Percentiles rank a stretch among this genome's conserved stretches.
Conservation (phyloP, 2,329 filamentous ascomycete species). For the Beauveria pseudobassiana region DNA sequence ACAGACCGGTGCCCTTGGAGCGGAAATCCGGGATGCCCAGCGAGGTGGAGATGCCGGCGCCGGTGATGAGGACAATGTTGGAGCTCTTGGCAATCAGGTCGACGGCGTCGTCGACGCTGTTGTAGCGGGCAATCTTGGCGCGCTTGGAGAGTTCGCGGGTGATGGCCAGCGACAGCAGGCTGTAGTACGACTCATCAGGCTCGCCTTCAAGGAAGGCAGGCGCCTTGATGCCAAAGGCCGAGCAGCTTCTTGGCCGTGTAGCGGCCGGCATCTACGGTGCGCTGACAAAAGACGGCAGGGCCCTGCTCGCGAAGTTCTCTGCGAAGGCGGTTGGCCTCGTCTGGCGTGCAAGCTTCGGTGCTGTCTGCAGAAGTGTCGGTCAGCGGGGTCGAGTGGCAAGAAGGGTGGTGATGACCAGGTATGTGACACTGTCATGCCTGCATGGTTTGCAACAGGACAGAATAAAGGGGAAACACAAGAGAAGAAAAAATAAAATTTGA, state of each 20-base stretch:
- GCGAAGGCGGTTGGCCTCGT: slow-evolving; percentile 62
- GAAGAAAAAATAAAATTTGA: neutral
- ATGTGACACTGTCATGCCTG: slow-evolving; percentile 7
- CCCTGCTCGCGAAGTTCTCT: slow-evolving; percentile 68
- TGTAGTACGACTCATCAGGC: slow-evolving; percentile 64
- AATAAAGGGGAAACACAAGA: neutral
- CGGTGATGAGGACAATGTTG: slow-evolving; percentile 90
- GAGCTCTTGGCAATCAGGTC: slow-evolving; percentile 62
- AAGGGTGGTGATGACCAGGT: neutral
- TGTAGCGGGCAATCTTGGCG: slow-evolving; percentile 70
- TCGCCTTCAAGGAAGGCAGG: slow-evolving; percentile 64
- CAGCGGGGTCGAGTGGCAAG: neutral
- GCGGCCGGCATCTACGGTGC: slow-evolving; percentile 59
- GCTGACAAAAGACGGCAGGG: slow-evolving; percentile 67
- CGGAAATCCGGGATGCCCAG: slow-evolving; percentile 96
- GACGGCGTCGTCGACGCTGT: slow-evolving; percentile 83
- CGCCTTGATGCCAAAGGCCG: slow-evolving; percentile 73
- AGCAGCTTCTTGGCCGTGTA: slow-evolving; percentile 77
- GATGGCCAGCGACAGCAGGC: slow-evolving; percentile 68
- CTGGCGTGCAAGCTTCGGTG: slow-evolving; percentile 51
- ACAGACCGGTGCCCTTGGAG: slow-evolving; percentile 86
- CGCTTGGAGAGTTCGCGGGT: slow-evolving; percentile 75
- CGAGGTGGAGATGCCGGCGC: slow-evolving; percentile 92
- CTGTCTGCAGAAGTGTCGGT: slow-evolving; percentile 21
- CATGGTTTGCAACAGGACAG: neutral